Base-by-base conservation (phyloP, 352 stramenopile genomes). In the Phytophthora megakarya region DNA sequence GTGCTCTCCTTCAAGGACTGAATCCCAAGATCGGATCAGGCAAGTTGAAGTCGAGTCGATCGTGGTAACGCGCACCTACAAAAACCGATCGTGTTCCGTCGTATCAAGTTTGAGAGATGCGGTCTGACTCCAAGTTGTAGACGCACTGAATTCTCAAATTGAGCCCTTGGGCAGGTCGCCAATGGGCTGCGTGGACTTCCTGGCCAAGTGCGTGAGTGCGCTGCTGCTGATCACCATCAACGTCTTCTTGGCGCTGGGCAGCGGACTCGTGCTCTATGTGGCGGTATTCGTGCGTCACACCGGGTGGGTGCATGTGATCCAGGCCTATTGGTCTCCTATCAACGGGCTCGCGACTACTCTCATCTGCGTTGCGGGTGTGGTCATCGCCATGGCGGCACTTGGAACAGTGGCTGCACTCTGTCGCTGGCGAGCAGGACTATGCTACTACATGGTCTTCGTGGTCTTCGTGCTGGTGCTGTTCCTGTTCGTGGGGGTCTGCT, bases 211-310 rank as follows among this genome's bases (percentile, higher is more conserved):
- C 42, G 48, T 70, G 30, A 79, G 71, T 37, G 62, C 61, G 48
- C 43, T 86, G 28, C 51, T 90, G 40, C 67, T 90, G 30, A 60
- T 89, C 46, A 65, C 53, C 50, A 76, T 90, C 69, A 90, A 89
- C 72, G 53, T 81, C 53, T 61, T 87, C 51, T 65, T 90, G 35
- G 75, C 84, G 33, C 69, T 80, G 3, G 81, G 73, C 55, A 76
- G 77, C 48, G 62, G 71, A 22, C 49, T 90, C 30, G 70, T 90
- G 59, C 71, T 88, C 57, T 81, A 79, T 66, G 65, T 78, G 23
- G 73, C 71, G 10, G 44, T 82, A 39, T 71, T 76, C 42, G 58
- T 84, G 47, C 74, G 73, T 28, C 48, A 79, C 46, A 80, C 72
- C 10, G 75, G 66, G 30, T 91, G 76, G 80, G 43, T 87, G 23